phyloP scores from a whole-genome alignment of 2,329 filamentous ascomycete species.

The Chaetomium strumarium region DNA sequence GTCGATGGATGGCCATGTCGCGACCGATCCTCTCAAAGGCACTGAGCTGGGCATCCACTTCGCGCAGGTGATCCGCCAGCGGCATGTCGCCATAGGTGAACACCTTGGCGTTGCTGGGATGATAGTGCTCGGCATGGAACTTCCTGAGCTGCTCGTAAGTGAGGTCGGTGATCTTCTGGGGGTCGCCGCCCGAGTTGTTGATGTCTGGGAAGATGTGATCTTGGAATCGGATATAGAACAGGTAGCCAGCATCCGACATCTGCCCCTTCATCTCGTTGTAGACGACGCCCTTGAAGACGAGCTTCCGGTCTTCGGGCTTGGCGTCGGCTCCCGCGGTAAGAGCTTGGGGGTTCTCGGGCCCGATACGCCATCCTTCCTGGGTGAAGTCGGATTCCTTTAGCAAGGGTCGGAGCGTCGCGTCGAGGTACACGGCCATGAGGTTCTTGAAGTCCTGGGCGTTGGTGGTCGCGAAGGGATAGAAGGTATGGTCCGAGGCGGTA shows the following conservation, averaged over 20 bases:
- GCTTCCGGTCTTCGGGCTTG: constrained; percentile 54
- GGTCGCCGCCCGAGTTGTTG: constrained; percentile 95
- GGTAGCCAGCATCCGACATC: constrained; percentile 93
- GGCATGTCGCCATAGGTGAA: constrained; percentile 95
- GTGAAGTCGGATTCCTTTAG: constrained; percentile 88
- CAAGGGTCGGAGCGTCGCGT: constrained; percentile 85
- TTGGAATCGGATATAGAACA: constrained; percentile 93
- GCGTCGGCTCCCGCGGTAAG: constrained; percentile 38
- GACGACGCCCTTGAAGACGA: constrained; percentile 95
- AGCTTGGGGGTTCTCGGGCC: constrained; percentile 76
- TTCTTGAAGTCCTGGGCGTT: constrained; percentile 95
- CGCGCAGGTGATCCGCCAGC: constrained; percentile 69
- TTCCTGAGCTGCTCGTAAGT: constrained; percentile 83
- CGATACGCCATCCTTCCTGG: constrained; percentile 95
- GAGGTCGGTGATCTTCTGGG: constrained; percentile 90
- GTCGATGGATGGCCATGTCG: constrained; percentile 68
- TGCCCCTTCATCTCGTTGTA: constrained; percentile 99
- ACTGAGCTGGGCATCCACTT: constrained; percentile 68
- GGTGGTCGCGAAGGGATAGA: constrained; percentile 95
- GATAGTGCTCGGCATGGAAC: constrained; percentile 91
- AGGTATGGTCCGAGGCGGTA: constrained; percentile 92
- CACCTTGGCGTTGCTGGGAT: constrained; percentile 94
- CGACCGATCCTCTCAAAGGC: constrained; percentile 65
- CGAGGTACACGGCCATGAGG: constrained; percentile 91
- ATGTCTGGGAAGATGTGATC: constrained; percentile 91